Base-by-base conservation (phyloP, 805 yeast genomes). In the Metschnikowia lochheadii region DNA sequence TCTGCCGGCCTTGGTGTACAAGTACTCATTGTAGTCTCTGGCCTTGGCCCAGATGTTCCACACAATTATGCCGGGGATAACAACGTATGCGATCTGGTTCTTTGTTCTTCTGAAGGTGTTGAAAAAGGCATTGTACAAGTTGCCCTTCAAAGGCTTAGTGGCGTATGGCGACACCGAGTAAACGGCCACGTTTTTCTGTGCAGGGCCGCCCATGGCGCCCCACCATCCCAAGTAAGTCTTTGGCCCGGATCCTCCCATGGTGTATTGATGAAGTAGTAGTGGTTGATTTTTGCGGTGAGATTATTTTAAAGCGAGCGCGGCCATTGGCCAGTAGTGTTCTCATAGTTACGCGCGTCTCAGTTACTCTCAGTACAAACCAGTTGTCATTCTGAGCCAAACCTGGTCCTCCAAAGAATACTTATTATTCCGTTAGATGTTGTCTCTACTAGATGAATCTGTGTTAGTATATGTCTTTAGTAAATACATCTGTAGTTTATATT, bases 1-100 rank as follows among this genome's bases (percentile, higher is more conserved):
- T 78, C 91, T 89, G 72, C 99, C 99, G 58, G 88, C 98, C 81
- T 92, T 92, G 73, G 97, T 90, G 82, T 92, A 92, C 70, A 92
- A 81, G 83, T 77, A 91, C 69, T 84, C 92, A 75, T 92, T 88
- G 83, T 90, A 90, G 68, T 86, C 90, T 77, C 89, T 84, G 59
- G 95, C 91, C 67, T 78, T 72, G 57, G 81, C 82, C 96, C 96
- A 89, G 76, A 92, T 73, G 70, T 82, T 83, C 87, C 92, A 89
- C 67, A 88, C 84, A 59, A 88, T 70, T 51, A 82, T 76, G 58
- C 81, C 89, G 60, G 99, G 99, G 59, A 89, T 67, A 48, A 81
- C 72, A 52, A 92, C 73, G 75, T 76, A 92, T 61, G 92, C 74
- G 55, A 83, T 81, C 78, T 94, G 97, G 67, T 85, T 77, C 74